A percentile compares a stretch with the other conserved stretches of the same genome.
These are phyloP conservation scores for Monosporozyma yasuniensis DNA, from an alignment of 805 yeast species.

Conservation along the genomic window DNA sequence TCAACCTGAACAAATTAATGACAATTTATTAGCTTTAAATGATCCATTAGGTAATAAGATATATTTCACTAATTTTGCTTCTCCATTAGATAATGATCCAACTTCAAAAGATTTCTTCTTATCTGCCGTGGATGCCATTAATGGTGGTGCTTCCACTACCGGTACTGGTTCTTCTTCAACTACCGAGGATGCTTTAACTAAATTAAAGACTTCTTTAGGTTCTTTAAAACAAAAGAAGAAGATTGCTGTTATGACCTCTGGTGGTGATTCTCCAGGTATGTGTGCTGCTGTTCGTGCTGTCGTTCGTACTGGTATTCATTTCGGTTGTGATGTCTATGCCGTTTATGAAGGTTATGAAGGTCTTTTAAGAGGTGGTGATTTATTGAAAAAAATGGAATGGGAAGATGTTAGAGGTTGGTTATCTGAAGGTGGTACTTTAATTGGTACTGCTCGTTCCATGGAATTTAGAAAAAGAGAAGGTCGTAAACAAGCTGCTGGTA, in stretches of 20 bases:
- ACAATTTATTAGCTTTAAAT: slow-evolving; percentile 21
- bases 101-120: slow-evolving; percentile 20
- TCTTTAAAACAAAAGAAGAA: slow-evolving; percentile 21
- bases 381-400: slow-evolving; percentile 77
- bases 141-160: slow-evolving; percentile 8
- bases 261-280: slow-evolving; percentile 99
- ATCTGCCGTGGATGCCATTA: slow-evolving; percentile 8
- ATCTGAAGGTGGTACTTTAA: slow-evolving; percentile 86
- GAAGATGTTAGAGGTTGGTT: slow-evolving; percentile 92
- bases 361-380: slow-evolving; percentile 74
- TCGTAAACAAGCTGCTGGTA: slow-evolving; percentile 71
- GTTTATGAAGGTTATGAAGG: slow-evolving; percentile 95
- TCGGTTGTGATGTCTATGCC: slow-evolving; percentile 85
- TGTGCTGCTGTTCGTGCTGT: slow-evolving; percentile 93
- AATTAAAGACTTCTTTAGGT: slow-evolving; percentile 14
- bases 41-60: slow-evolving; percentile 63
- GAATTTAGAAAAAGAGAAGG: slow-evolving; percentile 83
- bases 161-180: slow-evolving; percentile 12
- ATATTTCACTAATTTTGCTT: slow-evolving; percentile 43
- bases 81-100: slow-evolving; percentile 31
- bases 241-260: slow-evolving; percentile 95
- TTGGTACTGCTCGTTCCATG: slow-evolving; percentile 91
- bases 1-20: slow-evolving; percentile 18
- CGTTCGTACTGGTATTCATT: slow-evolving; percentile 80
- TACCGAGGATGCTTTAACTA: slow-evolving; percentile 13